Evolutionary conservation across 2,329 filamentous ascomycete species (phyloP).

Genomic region (Ascochyta viciae-villosae): DNA sequence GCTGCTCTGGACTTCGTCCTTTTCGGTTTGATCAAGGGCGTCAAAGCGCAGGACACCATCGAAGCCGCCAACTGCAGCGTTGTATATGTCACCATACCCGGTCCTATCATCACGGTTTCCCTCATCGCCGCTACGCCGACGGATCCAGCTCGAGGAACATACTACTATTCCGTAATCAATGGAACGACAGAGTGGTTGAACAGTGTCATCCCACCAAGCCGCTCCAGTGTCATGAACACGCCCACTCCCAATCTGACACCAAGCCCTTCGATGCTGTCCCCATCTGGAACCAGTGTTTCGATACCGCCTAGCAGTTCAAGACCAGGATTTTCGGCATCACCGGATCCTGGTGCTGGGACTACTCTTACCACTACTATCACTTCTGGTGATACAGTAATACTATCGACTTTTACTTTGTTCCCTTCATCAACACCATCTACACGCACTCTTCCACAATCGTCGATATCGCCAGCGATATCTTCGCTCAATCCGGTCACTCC

Average conservation of each 20-base stretch:
- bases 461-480: neutral
- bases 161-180: constrained; percentile 44
- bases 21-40: constrained; percentile 26
- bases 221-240: constrained; percentile 18
- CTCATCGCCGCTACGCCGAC: constrained; percentile 34
- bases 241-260: constrained; percentile 9
- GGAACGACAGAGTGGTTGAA: constrained; percentile 44
- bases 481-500: neutral
- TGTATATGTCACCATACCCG: constrained; percentile 44
- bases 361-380: neutral
- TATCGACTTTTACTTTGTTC: neutral
- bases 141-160: constrained; percentile 38
- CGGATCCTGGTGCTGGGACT: too few species aligned
- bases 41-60: constrained; percentile 32
- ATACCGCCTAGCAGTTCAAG: neutral
- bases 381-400: neutral
- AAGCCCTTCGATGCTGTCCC: constrained; percentile 4
- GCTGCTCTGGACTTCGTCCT: constrained; percentile 28
- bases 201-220: constrained; percentile 38
- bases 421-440: neutral
- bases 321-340: neutral
- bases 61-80: constrained; percentile 38
- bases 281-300: neutral
- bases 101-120: constrained; percentile 41
- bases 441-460: neutral